Base-by-base conservation (phyloP, 169 alveolate genomes). In the Cryptosporidium sp. region DNA sequence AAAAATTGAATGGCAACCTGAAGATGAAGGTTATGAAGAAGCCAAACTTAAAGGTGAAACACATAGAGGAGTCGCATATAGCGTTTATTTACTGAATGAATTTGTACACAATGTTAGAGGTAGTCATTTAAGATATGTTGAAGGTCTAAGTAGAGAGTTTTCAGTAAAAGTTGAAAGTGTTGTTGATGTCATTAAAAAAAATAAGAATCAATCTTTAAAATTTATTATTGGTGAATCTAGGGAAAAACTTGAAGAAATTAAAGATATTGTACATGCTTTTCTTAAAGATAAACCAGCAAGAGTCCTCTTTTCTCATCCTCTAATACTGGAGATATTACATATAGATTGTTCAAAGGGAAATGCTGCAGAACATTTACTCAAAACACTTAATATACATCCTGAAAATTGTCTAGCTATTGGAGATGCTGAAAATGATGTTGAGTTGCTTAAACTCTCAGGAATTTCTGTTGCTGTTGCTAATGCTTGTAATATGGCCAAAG, bases 391-490 rank as follows among this genome's bases (percentile, higher is more conserved):
- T 21, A 67, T 94, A 35, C 69, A 85, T 58, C 91, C 93, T 56
- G 69, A 71, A 37, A 69, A 93, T 21, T 92, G 94, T 33, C 53
- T 93, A 12, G 95, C 93, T n/a, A 93, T 94, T 61, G 96, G 96
- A 3, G 96, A 94, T 87, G 94, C 94, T 2, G 96, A 94, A 75
- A 94, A 94, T 70, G 96, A 94, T 72, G 91, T 94, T 8, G 95
- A 94, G 67, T 72, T 94, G 91, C 85, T 94, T 35, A 52, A 53
- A 31, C 86, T 91, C 3, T 87, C 93, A 8, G 93, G 93, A 39
- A 56, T 85, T 44, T 84, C 96, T 16, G 93, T 94, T 37, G 93
- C 94, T 16, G 94, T 93, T 2, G 85, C 69, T 2, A 94, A 93
- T 80, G 96, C 94, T 33, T 86, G 93, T 61, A 84, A 84, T 21